These are phyloP conservation scores for Golovinomyces cichoracearum DNA, from an alignment of 2,329 filamentous ascomycete species.

Conservation along the genomic window DNA sequence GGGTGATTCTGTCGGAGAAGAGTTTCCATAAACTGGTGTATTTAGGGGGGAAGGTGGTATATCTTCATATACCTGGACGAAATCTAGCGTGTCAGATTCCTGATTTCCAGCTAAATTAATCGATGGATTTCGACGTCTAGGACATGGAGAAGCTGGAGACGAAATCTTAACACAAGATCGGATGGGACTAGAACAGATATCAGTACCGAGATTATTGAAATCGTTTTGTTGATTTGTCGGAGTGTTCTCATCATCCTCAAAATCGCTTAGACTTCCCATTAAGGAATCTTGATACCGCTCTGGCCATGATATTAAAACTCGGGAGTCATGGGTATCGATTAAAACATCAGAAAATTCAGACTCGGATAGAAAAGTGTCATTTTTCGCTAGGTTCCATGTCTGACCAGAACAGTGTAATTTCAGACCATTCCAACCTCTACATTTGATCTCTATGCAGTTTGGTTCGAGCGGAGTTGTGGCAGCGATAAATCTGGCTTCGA, in stretches of 20 bases:
- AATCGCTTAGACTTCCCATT: slow-evolving; percentile 25
- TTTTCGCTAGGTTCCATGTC: slow-evolving; percentile 65
- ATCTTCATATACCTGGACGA: slow-evolving; percentile 53
- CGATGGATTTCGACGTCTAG: slow-evolving; percentile 12
- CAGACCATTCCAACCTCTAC: slow-evolving; percentile 85
- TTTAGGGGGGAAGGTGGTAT: slow-evolving; percentile 24
- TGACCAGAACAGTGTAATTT: slow-evolving; percentile 78
- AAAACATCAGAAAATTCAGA: slow-evolving; percentile 75
- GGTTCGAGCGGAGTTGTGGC: slow-evolving; percentile 39
- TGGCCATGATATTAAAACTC: slow-evolving; percentile 77
- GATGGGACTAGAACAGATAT: slow-evolving; percentile 36
- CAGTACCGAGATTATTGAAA: slow-evolving; percentile 11
- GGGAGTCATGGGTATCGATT: slow-evolving; percentile 78
- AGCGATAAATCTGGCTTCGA: slow-evolving; percentile 61
- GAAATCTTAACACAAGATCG: slow-evolving; percentile 30
- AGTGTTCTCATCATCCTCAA: slow-evolving; percentile 33
- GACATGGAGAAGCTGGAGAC: slow-evolving; percentile 54
- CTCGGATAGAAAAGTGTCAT: slow-evolving; percentile 71
- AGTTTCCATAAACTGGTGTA: slow-evolving; percentile 3
- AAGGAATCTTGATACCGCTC: slow-evolving; percentile 25
- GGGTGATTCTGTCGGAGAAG: slow-evolving; percentile 11
- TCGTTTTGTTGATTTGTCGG: slow-evolving; percentile 25
- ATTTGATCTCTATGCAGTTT: slow-evolving; percentile 66
- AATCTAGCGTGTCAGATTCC: slow-evolving; percentile 14
- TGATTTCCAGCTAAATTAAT: background rate